Evolutionary conservation across 1,139 yeast species (phyloP), one percentile per base, ranked within the genome.

Genomic region (Yueomyces sp.): DNA sequence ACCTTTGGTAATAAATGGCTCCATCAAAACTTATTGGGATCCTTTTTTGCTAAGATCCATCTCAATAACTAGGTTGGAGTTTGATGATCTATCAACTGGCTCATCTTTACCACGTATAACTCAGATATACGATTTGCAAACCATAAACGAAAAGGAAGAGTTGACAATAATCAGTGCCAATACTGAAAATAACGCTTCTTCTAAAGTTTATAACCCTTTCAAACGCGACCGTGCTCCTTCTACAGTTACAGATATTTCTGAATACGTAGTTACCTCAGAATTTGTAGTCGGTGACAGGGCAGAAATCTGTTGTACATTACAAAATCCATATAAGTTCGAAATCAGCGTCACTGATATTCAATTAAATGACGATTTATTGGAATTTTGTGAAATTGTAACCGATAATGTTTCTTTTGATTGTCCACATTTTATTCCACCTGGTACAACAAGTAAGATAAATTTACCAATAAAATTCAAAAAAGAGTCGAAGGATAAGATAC

Each of bases 241-340:
- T 41, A 5, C 42, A 26, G 39, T 38, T 4, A 37, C 36, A 3
- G 29, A 29, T 7, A 38, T 33, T 7, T 34, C 42, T 3, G 26
- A 36, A 9, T 2, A 8, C 3, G n/a, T 4, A 0, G 35, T 46
- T 2, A 54, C 51, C 3, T 48, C 51, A 27, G 58, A 62, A 29
- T 59, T 72, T 9, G 52, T 79, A 12, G 74, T 80, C 2, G 78
- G 75, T 42, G 86, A 81, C 42, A 60, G 68, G 9, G 70, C 72
- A 32, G 77, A 73, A 48, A 63, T 81, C 31, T 61, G 67, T 25
- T 65, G 85, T 1, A 66, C 70, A 2, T 55, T 91, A 7, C 91
- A 83, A 54, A 91, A 91, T 55, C 95, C 96, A 2, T 86, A 78
- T 62, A 74, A 76, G 8, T 86, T 85, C 59, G 86, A 81, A 41